A percentile compares a stretch with the other conserved stretches of the same genome.
Conservation (phyloP, 257 asterid species). For the Salvia splendens region DNA sequence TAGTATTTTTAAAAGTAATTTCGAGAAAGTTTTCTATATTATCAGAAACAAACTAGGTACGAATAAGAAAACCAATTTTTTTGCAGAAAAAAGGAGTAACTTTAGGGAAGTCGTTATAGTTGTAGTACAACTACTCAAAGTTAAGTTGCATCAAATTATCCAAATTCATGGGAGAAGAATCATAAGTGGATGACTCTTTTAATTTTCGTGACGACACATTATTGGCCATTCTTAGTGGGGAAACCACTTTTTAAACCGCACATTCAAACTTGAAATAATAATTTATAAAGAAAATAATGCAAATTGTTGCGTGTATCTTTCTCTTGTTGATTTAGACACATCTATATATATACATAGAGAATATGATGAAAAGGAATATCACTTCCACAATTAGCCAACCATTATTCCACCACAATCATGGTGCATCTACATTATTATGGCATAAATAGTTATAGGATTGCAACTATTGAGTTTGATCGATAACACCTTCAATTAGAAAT, state of each 20-base stretch:
- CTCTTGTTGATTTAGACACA: constrained; percentile 26
- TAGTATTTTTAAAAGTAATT: no score
- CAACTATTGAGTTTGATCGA: neutral
- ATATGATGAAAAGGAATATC: constrained; percentile 40
- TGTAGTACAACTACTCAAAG: neutral
- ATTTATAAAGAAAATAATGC: neutral
- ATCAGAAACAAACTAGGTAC: neutral
- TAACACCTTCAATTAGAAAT: no score
- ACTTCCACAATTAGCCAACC: constrained; percentile 39
- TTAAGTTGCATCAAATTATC: constrained; percentile 9
- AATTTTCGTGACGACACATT: constrained; percentile 43
- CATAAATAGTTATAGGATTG: neutral
- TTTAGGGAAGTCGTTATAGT: constrained; percentile 6
- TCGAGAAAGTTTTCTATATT: no score
- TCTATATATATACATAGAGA: constrained; percentile 7
- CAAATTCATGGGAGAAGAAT: constrained; percentile 36
- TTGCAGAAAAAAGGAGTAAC: constrained; percentile 12
- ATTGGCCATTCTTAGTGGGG: constrained; percentile 52
- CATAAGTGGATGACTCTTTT: constrained; percentile 23
- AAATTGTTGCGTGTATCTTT: constrained; percentile 41
- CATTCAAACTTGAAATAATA: constrained; percentile 20
- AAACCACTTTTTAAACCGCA: constrained; percentile 50
- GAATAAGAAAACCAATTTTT: neutral
- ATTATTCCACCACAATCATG: constrained; percentile 29
- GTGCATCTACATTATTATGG: constrained; percentile 26